Evolutionary conservation across 176 grass and related monocot genomes (phyloP).

Genomic region (Pontederia crassipes): DNA sequence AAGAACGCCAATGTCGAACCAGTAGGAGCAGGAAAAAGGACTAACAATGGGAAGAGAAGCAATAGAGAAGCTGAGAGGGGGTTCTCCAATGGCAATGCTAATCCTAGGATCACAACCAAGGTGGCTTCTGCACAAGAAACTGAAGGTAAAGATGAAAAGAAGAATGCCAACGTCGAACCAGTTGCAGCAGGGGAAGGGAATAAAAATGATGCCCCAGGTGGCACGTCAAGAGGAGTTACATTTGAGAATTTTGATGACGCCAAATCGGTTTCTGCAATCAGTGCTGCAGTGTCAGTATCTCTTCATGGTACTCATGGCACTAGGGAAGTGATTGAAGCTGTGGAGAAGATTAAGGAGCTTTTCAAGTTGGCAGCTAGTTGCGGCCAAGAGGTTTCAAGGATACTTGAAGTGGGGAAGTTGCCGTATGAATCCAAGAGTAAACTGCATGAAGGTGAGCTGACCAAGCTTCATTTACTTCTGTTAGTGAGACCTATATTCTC

Average conservation of each 20-base stretch:
- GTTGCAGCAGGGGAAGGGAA: too few species aligned
- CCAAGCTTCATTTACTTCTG: constrained; percentile 16
- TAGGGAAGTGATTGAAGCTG: constrained; percentile 43
- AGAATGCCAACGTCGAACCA: too few species aligned
- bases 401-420: constrained; percentile 73
- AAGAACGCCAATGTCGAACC: background rate
- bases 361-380: constrained; percentile 38
- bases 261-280: constrained; percentile 23
- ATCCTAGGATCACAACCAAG: too few species aligned
- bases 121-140: too few species aligned
- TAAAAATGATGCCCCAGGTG: background rate
- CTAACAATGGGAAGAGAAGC: constrained; percentile 20
- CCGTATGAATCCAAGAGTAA: constrained; percentile 26
- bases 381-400: constrained; percentile 38
- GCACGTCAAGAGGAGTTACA: constrained; percentile 38
- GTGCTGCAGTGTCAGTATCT: constrained; percentile 24
- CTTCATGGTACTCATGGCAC: constrained; percentile 25
- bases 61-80: constrained; percentile 16
- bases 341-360: constrained; percentile 42
- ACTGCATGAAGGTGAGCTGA: constrained; percentile 61
- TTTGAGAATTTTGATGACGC: constrained; percentile 32
- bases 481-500: background rate
- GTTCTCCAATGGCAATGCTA: too few species aligned
- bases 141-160: too few species aligned
- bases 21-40: constrained; percentile 15